phyloP scores from a whole-genome alignment of 805 yeast genomes.

The Saccharomycopsis babjevae region DNA sequence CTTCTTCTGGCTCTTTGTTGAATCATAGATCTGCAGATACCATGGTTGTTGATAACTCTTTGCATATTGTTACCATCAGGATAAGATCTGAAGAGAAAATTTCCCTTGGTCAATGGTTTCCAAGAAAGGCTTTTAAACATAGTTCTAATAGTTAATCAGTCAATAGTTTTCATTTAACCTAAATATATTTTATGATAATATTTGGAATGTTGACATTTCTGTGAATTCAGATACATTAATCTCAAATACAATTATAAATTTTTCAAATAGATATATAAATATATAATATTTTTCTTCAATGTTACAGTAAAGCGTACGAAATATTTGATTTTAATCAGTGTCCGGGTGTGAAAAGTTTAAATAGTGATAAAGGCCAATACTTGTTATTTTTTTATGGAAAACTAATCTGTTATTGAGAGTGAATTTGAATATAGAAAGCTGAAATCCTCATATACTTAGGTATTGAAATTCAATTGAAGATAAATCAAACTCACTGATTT shows the following conservation, averaged over 20 bases:
- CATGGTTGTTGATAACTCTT: not conserved
- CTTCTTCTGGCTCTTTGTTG: not conserved
- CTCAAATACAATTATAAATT: too few relatives aligned
- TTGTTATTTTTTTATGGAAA: not conserved
- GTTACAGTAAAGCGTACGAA: too few relatives aligned
- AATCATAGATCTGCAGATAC: not conserved
- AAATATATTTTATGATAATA: not conserved
- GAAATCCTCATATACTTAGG: too few relatives aligned
- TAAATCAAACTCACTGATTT: too few relatives aligned
- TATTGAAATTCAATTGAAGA: too few relatives aligned
- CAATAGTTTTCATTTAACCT: not conserved
- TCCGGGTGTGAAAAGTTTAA: not conserved
- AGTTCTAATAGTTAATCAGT: not conserved
- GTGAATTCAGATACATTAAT: too few relatives aligned
- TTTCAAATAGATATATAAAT: not conserved
- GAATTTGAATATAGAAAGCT: not conserved
- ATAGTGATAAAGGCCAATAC: not conserved
- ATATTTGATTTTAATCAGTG: not conserved
- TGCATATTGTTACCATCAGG: not conserved
- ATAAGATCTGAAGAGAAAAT: not conserved
- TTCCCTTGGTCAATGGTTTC: not conserved
- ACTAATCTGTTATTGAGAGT: not conserved
- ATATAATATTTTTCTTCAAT: too few relatives aligned
- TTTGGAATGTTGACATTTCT: not conserved
- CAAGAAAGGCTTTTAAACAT: not conserved